Evolutionary conservation across 176 grass and related monocot species (phyloP).

Genomic region (Oryza longistaminata): DNA sequence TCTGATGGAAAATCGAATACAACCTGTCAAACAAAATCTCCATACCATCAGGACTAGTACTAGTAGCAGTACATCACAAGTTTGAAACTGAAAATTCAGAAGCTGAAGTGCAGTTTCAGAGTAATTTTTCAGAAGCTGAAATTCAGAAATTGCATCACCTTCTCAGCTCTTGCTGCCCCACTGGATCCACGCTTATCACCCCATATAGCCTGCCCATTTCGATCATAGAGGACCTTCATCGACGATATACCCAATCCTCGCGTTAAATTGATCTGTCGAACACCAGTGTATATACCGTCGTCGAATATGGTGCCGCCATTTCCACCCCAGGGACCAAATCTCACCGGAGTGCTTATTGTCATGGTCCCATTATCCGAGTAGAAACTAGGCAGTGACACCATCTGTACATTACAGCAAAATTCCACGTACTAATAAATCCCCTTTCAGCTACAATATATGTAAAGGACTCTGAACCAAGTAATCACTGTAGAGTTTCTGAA

Average conservation of each 20-base stretch:
- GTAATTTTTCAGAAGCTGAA: neutral
- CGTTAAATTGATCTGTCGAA: constrained; percentile 76
- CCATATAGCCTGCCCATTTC: constrained; percentile 88
- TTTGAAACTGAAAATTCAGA: neutral
- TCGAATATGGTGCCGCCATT: constrained; percentile 90
- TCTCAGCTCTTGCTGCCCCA: constrained; percentile 62
- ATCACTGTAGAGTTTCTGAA: neutral
- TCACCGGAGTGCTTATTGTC: constrained; percentile 49
- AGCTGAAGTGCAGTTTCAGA: neutral
- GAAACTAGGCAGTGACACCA: constrained; percentile 61
- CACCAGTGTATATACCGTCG: constrained; percentile 81
- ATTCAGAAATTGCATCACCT: constrained; percentile 45
- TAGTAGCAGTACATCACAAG: neutral
- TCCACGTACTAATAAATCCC: neutral
- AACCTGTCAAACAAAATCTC: constrained; percentile 44
- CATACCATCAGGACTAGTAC: neutral
- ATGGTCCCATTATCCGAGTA: constrained; percentile 52
- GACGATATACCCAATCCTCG: constrained; percentile 60
- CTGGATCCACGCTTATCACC: constrained; percentile 74
- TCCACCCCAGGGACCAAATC: constrained; percentile 94
- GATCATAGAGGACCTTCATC: constrained; percentile 83
- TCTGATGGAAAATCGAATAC: constrained; percentile 81
- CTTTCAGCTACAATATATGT: neutral
- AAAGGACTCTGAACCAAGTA: neutral
- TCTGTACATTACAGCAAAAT: constrained; percentile 52